Conservation (phyloP, 441 rosid species). For the Pelargonium fulgidum region DNA sequence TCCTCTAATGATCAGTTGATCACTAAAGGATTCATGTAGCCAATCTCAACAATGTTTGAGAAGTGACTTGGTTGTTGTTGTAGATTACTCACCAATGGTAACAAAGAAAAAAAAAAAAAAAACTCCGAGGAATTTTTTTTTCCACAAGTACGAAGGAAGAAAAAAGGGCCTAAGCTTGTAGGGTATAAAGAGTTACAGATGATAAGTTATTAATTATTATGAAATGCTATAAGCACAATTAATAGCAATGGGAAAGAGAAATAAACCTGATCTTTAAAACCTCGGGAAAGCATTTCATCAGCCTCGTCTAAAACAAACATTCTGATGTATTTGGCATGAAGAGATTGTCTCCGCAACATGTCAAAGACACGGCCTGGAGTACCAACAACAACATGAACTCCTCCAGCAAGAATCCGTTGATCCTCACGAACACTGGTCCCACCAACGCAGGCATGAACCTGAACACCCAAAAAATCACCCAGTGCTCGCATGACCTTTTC, state of each 20-base stretch:
- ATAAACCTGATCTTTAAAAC: conserved; percentile 71
- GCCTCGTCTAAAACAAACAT: conserved; percentile 81
- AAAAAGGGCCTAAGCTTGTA: no score
- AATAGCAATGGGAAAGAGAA: background rate
- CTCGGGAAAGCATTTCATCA: conserved; percentile 76
- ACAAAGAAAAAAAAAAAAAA: no score
- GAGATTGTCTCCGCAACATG: conserved; percentile 67
- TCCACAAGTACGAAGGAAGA: no score
- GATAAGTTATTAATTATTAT: background rate
- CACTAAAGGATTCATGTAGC: no score
- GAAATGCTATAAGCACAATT: background rate
- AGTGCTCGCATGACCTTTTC: conserved; percentile 85
- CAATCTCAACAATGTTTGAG: no score
- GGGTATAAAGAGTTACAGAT: no score
- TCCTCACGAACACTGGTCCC: conserved; percentile 76
- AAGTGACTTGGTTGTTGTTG: no score
- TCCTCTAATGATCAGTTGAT: no score
- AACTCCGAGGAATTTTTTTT: no score
- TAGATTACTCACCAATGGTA: no score
- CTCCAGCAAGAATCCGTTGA: conserved; percentile 58
- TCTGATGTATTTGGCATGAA: conserved; percentile 54
- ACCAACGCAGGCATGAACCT: conserved; percentile 87
- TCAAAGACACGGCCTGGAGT: conserved; percentile 87
- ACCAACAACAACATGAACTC: conserved; percentile 80
- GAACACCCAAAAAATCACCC: conserved; percentile 72